These are phyloP conservation scores for Phialophora expanda DNA, from an alignment of 2,329 filamentous ascomycete genomes.

Conservation along the genomic window DNA sequence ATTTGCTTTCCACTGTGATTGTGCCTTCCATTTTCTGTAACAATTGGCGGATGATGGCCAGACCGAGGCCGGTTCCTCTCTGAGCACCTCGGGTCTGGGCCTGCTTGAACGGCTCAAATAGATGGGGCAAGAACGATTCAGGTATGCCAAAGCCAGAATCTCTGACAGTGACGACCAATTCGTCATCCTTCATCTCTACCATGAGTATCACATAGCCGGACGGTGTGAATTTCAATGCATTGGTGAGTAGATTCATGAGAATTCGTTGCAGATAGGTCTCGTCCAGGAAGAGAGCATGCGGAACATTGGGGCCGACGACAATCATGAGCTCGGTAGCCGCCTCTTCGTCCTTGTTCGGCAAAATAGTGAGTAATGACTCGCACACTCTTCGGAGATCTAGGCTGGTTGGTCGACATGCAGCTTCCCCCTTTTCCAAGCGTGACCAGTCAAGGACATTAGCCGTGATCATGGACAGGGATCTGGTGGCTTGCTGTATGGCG, in stretches of 20 bases:
- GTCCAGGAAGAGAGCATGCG: slow-evolving; percentile 43
- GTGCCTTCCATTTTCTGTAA: slow-evolving; percentile 42
- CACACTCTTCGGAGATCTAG: slow-evolving; percentile 44
- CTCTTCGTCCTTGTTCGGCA: slow-evolving; percentile 45
- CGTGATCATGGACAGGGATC: slow-evolving; percentile 46
- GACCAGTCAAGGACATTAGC: slow-evolving; percentile 48
- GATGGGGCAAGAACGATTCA: slow-evolving; percentile 64
- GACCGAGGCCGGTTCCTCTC: slow-evolving; percentile 42
- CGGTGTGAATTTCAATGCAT: slow-evolving; percentile 49
- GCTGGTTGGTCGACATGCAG: slow-evolving; percentile 42
- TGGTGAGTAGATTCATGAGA: slow-evolving; percentile 47
- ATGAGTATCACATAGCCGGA: slow-evolving; percentile 64
- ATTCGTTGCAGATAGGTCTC: slow-evolving; percentile 53
- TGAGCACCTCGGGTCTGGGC: slow-evolving; percentile 43
- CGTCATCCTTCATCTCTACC: slow-evolving; percentile 58
- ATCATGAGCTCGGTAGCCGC: slow-evolving; percentile 44
- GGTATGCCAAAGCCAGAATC: slow-evolving; percentile 43
- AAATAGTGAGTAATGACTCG: slow-evolving; percentile 44
- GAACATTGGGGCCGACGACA: slow-evolving; percentile 43
- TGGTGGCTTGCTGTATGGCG: slow-evolving; percentile 46
- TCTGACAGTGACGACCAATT: slow-evolving; percentile 61
- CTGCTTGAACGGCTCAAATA: slow-evolving; percentile 68
- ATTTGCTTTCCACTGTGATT: slow-evolving; percentile 42
- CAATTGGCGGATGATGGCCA: slow-evolving; percentile 44
- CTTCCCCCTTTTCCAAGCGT: slow-evolving; percentile 45